Percentiles rank a stretch among this genome's conserved stretches.
Conservation (phyloP, 1,284 basidiomycete genomes). For the Cryptococcus deneoformans region DNA sequence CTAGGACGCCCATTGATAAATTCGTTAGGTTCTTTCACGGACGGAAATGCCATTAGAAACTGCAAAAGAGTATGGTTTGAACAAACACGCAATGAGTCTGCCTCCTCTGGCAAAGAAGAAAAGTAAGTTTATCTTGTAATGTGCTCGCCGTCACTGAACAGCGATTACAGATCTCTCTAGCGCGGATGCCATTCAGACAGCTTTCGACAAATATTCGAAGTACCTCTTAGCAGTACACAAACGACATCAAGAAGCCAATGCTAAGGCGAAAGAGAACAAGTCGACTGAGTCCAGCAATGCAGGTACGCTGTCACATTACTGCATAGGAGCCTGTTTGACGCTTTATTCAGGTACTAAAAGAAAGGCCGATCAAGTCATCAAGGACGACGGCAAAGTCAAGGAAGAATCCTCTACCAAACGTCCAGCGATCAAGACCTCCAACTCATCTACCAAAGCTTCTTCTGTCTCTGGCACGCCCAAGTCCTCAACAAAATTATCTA, state of each 20-base stretch:
- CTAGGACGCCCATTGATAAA: not conserved
- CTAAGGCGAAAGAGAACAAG: slow-evolving; percentile 8
- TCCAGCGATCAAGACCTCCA: slow-evolving; percentile 2
- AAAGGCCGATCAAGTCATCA: slow-evolving; percentile 11
- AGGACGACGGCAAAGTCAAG: too few species aligned
- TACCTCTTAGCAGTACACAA: slow-evolving; percentile 12
- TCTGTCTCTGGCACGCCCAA: not conserved
- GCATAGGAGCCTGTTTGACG: not conserved
- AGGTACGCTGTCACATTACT: too few species aligned
- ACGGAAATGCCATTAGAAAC: slow-evolving; percentile 37
- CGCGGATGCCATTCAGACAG: slow-evolving; percentile 16
- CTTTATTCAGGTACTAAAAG: slow-evolving; percentile 1
- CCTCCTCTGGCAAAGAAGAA: slow-evolving; percentile 13
- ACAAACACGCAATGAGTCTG: slow-evolving; percentile 12
- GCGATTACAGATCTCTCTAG: slow-evolving; percentile 7
- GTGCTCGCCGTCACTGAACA: not conserved
- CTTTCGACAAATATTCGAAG: slow-evolving; percentile 19
- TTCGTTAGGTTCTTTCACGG: slow-evolving; percentile 23
- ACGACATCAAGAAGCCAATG: not conserved
- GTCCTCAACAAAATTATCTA: not conserved
- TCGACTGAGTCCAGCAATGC: slow-evolving; percentile 4
- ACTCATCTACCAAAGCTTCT: not conserved
- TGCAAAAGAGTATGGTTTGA: slow-evolving; percentile 24
- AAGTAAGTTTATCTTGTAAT: slow-evolving; percentile 8
- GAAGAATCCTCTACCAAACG: not conserved